Conservation (phyloP, 306 rosid genomes). For the Vigna angularis region DNA sequence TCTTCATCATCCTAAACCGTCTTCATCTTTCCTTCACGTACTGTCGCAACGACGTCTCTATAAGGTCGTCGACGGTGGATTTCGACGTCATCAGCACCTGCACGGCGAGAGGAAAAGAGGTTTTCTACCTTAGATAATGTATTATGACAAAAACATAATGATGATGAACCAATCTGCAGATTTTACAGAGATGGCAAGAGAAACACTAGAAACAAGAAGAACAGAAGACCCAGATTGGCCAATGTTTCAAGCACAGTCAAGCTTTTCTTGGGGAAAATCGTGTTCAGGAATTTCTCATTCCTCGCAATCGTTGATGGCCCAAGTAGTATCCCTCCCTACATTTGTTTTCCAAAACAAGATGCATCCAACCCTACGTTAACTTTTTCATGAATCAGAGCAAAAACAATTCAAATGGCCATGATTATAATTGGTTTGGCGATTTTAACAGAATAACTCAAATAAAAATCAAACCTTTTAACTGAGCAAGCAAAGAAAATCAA, state of each 20-base stretch:
- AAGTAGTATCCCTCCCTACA: conserved; percentile 70
- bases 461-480: not conserved
- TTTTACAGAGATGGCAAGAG: too few species aligned
- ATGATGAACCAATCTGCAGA: too few species aligned
- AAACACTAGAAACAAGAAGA: conserved; percentile 67
- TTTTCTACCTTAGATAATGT: too few species aligned
- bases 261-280: conserved; percentile 58
- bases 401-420: not conserved
- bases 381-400: conserved; percentile 10
- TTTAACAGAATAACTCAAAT: not conserved
- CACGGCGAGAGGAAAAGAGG: too few species aligned
- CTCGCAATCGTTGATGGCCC: conserved; percentile 77
- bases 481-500: not conserved
- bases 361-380: not conserved
- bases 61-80: too few species aligned
- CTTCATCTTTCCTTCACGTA: too few species aligned
- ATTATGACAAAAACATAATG: too few species aligned
- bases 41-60: too few species aligned
- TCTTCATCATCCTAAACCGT: too few species aligned
- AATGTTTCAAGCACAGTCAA: conserved; percentile 72
- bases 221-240: conserved; percentile 68
- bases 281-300: conserved; percentile 48
- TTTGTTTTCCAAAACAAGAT: conserved; percentile 3
- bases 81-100: too few species aligned
- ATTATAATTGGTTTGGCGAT: not conserved